Conservation (phyloP, 1,284 basidiomycete genomes). For the Rhodotorula sp. region DNA sequence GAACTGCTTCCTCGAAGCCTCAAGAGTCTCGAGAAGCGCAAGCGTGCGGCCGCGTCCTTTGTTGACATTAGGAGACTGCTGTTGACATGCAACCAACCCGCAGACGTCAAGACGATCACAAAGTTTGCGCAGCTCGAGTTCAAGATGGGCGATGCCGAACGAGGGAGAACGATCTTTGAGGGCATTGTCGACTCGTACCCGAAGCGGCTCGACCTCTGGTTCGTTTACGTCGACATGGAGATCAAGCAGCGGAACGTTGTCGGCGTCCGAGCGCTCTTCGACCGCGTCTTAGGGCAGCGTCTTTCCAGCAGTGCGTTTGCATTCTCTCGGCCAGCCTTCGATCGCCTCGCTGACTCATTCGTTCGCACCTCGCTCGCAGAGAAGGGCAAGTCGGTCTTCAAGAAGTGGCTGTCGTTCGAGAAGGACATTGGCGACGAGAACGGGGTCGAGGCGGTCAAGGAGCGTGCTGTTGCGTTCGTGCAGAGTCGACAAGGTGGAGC, state of each 20-base stretch:
- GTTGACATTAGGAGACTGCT: neutral
- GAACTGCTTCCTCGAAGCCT: constrained; percentile 83
- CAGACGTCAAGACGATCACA: constrained; percentile 91
- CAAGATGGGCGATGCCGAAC: constrained; percentile 86
- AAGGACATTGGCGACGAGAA: constrained; percentile 80
- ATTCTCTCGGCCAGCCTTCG: constrained; percentile 11
- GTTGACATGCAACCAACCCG: constrained; percentile 1
- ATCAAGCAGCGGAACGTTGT: constrained; percentile 72
- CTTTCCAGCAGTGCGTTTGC: constrained; percentile 87
- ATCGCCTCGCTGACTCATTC: neutral
- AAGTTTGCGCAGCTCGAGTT: constrained; percentile 95
- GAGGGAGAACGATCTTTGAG: constrained; percentile 93
- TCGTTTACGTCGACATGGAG: constrained; percentile 95
- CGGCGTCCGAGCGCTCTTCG: constrained; percentile 75
- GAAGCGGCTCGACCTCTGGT: constrained; percentile 94
- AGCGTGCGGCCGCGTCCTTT: constrained; percentile 65
- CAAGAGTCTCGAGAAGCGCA: constrained; percentile 88
- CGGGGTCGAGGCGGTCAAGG: constrained; percentile 77
- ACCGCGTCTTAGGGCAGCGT: constrained; percentile 75
- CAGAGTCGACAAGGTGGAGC: constrained; percentile 11
- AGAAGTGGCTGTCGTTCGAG: constrained; percentile 94
- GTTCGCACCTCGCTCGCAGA: constrained; percentile 51
- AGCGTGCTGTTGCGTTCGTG: constrained; percentile 45
- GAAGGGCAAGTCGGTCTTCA: constrained; percentile 70
- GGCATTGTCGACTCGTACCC: constrained; percentile 92